A percentile compares a stretch with the other conserved stretches of the same genome.
Conservation (phyloP, 768 basidiomycete genomes). For the Cystofilobasidium bisporidii region DNA sequence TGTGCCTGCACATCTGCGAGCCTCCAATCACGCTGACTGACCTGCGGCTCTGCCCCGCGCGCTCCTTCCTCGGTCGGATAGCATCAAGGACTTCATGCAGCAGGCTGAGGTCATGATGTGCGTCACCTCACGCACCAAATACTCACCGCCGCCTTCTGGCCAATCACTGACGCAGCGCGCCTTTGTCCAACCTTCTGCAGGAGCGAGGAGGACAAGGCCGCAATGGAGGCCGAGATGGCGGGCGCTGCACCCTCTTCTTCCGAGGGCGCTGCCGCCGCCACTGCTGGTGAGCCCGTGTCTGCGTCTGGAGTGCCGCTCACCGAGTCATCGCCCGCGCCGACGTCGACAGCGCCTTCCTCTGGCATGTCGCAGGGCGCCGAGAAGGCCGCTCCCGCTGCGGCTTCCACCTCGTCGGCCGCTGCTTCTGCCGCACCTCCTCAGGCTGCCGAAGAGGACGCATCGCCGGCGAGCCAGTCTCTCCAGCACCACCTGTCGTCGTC, state of each 20-base stretch:
- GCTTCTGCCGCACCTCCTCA: conserved; percentile 26
- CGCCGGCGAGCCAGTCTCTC: conserved; percentile 14
- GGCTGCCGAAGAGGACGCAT: conserved; percentile 21
- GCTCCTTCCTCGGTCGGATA: no score
- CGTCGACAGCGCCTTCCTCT: conserved; percentile 24
- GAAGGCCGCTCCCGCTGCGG: not conserved
- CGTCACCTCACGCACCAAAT: not conserved
- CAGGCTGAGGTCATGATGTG: conserved; percentile 29
- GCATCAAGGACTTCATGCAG: conserved; percentile 50
- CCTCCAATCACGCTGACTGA: no score
- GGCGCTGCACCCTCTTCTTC: conserved; percentile 25
- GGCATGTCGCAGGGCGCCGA: not conserved
- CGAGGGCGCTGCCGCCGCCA: not conserved
- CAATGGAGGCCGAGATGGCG: conserved; percentile 65
- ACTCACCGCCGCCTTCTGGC: no score
- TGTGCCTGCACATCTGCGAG: no score
- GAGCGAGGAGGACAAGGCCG: conserved; percentile 79
- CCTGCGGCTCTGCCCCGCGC: no score
- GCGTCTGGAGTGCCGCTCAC: conserved; percentile 30
- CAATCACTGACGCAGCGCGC: not conserved
- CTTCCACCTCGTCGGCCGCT: conserved; percentile 13
- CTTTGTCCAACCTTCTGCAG: not conserved
- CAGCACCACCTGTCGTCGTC: conserved; percentile 29
- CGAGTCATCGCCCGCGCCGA: conserved; percentile 27
- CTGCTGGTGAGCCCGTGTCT: conserved; percentile 12